Conservation (phyloP, 176 grass and related monocot genomes). For the Cenchrus fungigraminus region DNA sequence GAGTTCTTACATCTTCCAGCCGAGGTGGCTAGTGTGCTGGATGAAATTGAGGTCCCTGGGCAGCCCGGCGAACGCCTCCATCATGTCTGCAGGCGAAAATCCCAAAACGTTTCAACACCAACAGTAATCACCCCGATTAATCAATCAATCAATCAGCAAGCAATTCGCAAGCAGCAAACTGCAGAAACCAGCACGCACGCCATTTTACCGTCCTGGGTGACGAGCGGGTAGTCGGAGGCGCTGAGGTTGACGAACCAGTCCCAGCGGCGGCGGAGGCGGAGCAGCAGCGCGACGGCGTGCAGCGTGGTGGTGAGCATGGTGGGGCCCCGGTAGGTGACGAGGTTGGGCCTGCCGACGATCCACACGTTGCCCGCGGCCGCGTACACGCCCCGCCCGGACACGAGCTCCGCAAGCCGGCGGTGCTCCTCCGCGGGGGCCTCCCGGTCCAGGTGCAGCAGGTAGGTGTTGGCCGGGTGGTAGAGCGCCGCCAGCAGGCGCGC, state of each 20-base stretch:
- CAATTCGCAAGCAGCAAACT: not conserved
- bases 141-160: not conserved
- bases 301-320: slow-evolving; percentile 98
- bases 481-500: slow-evolving; percentile 70
- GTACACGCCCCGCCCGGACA: slow-evolving; percentile 61
- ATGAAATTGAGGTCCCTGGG: slow-evolving; percentile 94
- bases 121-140: not conserved
- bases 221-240: slow-evolving; percentile 90
- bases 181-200: not conserved
- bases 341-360: slow-evolving; percentile 76
- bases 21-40: slow-evolving; percentile 84
- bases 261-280: slow-evolving; percentile 67
- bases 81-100: slow-evolving; percentile 68
- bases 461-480: slow-evolving; percentile 93
- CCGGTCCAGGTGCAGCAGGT: slow-evolving; percentile 89
- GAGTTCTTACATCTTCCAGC: slow-evolving; percentile 95
- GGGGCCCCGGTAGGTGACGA: slow-evolving; percentile 90
- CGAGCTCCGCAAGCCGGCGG: slow-evolving; percentile 55
- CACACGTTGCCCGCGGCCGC: slow-evolving; percentile 72
- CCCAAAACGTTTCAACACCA: not conserved
- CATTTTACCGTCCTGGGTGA: slow-evolving; percentile 86
- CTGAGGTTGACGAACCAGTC: slow-evolving; percentile 99
- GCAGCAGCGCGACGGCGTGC: slow-evolving; percentile 84
- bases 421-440: slow-evolving; percentile 73
- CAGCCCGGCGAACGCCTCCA: slow-evolving; percentile 73